Base-by-base conservation (phyloP, 2,329 filamentous ascomycete species). In the Colletotrichum tabaci region DNA sequence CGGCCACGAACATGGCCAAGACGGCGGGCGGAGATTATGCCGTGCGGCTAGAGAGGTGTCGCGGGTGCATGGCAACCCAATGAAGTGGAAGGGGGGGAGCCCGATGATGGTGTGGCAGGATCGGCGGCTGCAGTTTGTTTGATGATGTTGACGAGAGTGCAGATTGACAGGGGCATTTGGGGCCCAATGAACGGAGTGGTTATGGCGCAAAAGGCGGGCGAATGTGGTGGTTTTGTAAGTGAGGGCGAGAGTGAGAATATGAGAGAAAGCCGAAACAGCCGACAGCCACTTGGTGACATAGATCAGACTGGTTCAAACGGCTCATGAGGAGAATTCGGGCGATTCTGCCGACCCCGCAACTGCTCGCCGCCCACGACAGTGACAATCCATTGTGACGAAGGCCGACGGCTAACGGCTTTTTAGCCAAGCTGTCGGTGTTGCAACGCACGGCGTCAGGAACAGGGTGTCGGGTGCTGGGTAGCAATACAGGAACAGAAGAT, bases 101-200 rank as follows among this genome's bases (percentile, higher is more conserved):
- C 65, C 65, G 68, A 71, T 58, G 52, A 42, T 67, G 46, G 68
- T 71, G 68, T 71, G 68, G 65, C 57, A 67, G 68, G 68, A 71
- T 71, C 65, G 58, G 68, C 68, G 68, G 65, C 46, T 68, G 64
- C 58, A 58, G 58, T 63, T 35, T 35, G 30, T 10, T 35, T 53
- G 68, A 60, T 67, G 63, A 58, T 42, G 55, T 62, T 53, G 47
- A 68, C n/a, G 65, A 63, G 65, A 38, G 38, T 68, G 46, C 58
- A 40, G 52, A 60, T 63, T 63, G 58, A 35, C 65, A 71, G 50
- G 64, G 68, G 52, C 42, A 60, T 18, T 26, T 12, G 18, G 50
- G 68, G 62, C 52, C 68, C 68, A 60, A 71, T 67, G 58, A 52
- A 57, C 50, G 52, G 38, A 44, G 63, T 42, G 21, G 12, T 55